These are phyloP conservation scores for Fusarium hainanense DNA, from an alignment of 2,329 filamentous ascomycete genomes.

Conservation along the genomic window DNA sequence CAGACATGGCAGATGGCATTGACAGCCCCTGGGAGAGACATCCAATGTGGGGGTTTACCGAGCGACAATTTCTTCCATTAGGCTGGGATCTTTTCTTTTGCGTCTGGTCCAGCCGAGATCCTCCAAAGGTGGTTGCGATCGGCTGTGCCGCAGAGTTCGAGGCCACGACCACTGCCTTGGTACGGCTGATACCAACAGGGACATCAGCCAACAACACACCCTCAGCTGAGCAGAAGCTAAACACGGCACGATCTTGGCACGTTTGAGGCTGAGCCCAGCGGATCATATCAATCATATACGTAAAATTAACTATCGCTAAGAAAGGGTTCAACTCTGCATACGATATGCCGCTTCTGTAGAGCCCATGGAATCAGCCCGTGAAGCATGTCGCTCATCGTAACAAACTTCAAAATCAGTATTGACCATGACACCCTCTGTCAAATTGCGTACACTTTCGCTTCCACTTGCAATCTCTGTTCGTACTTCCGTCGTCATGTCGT, in stretches of 20 bases:
- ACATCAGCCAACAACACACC: background rate
- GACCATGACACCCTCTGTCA: slow-evolving; percentile 41
- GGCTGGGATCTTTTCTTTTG: background rate
- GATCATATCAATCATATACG: background rate
- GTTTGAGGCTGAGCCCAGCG: background rate
- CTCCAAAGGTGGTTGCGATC: background rate
- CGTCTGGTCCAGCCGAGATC: too few species aligned
- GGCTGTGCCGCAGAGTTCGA: background rate
- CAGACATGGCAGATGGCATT: background rate
- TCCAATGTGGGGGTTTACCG: background rate
- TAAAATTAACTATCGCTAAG: background rate
- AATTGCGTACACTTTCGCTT: slow-evolving; percentile 40
- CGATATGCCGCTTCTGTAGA: slow-evolving; percentile 34
- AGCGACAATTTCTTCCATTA: background rate
- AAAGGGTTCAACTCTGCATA: slow-evolving; percentile 1
- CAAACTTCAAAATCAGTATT: slow-evolving; percentile 41
- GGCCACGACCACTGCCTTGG: background rate
- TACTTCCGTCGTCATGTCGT: slow-evolving; percentile 15
- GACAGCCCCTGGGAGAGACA: background rate
- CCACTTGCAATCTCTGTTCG: slow-evolving; percentile 17
- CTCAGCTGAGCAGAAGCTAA: background rate
- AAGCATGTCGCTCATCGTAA: slow-evolving; percentile 35
- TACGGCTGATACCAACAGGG: background rate
- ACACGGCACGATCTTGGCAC: background rate
- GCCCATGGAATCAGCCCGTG: slow-evolving; percentile 30